Base-by-base conservation (phyloP, 2,329 filamentous ascomycete genomes). In the Tothia fuscella region DNA sequence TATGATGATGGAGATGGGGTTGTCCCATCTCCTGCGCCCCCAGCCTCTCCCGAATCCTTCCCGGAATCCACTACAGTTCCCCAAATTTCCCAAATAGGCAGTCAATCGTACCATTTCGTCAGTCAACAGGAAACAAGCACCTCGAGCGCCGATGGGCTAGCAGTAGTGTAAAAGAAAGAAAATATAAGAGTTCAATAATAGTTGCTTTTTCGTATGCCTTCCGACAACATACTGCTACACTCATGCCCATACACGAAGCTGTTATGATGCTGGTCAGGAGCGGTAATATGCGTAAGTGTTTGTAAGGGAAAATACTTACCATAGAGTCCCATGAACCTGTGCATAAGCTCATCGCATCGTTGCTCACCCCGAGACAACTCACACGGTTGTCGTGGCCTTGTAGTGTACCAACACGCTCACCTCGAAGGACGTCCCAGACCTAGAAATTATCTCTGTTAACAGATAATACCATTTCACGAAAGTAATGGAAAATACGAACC, bases 281-380 rank as follows among this genome's bases (percentile, higher is more conserved):
- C 9, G 31, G 39, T 41, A 25, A 34, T 19, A n/a, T n/a, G n/a
- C n/a, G n/a, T n/a, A 38, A 26, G 20, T 29, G 30, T 42, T 40
- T 42, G 29, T n/a, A n/a, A 25, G 24, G 26, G 41, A 16, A 10
- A 41, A 50, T 43, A 74, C 86, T 69, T 76, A 96, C 91, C 72
- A 94, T 75, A 56, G 91, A 95, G 69, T 98, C 91, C 91, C 91
- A 98, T 53, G 91, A 98, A 63, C 91, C 91, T 58, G 91, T 98
- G 76, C 91, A 96, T 69, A 98, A 73, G 71, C 89, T 96, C 70
- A 96, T 94, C 49, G 89, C 91, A 60, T 98, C 91, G 63, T 96
- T 96, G 73, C 89, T 96, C 54, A 98, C 91, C 51, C 91, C 91
- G 59, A 98, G 70, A 66, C 91, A 98, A 76, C 89, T 96, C 61